These are phyloP conservation scores for Solanum lignicaule DNA, from an alignment of 257 asterid genomes.

Conservation along the genomic window DNA sequence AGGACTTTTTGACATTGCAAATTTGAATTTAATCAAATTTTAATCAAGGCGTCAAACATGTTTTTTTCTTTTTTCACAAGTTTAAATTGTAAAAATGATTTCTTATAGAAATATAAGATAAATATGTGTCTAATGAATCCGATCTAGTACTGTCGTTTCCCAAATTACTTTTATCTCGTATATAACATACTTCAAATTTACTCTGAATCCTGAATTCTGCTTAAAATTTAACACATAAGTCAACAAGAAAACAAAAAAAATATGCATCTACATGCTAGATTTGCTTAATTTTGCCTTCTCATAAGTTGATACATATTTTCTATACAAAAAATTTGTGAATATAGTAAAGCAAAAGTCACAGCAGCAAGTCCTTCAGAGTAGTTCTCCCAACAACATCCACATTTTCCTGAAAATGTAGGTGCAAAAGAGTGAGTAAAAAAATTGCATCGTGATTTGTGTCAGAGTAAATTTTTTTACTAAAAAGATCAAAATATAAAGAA, in stretches of 20 bases:
- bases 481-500: neutral
- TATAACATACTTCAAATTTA: neutral
- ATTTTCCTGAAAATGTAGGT: conserved; percentile 15
- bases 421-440: neutral
- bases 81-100: neutral
- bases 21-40: no score
- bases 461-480: rapidly evolving
- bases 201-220: neutral
- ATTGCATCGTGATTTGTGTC: neutral
- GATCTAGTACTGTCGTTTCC: rapidly evolving
- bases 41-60: no score
- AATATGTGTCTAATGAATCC: rapidly evolving
- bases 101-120: neutral
- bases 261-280: neutral
- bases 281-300: neutral
- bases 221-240: neutral
- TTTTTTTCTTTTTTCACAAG: neutral
- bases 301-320: neutral
- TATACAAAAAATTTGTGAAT: neutral
- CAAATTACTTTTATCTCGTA: neutral
- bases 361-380: conserved; percentile 41
- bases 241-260: neutral
- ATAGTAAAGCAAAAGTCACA: neutral
- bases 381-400: conserved; percentile 21
- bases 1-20: neutral